phyloP scores from a whole-genome alignment of 768 basidiomycete genomes.

The Leccinum fibrillosum region DNA sequence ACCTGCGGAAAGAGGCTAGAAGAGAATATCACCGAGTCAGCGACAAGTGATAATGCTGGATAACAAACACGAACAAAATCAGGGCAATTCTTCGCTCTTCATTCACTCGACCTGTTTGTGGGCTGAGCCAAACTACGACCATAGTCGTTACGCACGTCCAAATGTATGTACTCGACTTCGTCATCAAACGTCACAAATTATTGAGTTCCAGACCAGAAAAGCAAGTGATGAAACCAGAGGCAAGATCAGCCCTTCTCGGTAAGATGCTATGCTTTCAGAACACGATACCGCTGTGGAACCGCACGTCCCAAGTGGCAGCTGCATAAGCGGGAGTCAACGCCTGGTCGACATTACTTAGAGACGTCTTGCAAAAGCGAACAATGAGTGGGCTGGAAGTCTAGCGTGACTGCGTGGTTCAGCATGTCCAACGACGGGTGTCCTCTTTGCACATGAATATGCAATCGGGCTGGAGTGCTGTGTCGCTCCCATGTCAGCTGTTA shows the following conservation, averaged over 20 bases:
- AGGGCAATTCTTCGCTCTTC: background rate
- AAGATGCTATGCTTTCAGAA: background rate
- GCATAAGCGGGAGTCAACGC: background rate
- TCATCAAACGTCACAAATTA: slow-evolving; percentile 13
- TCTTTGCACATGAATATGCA: background rate
- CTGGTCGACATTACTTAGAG: background rate
- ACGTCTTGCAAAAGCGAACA: background rate
- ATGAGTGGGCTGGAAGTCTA: background rate
- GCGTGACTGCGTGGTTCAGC: background rate
- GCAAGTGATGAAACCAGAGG: slow-evolving; percentile 10
- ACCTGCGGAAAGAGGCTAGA: background rate
- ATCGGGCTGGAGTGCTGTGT: background rate
- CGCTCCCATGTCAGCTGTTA: background rate
- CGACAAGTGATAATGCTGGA: too few species aligned
- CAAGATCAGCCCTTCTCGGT: background rate
- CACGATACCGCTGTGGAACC: background rate
- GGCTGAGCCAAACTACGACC: background rate
- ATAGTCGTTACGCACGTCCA: slow-evolving; percentile 9
- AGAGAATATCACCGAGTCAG: background rate
- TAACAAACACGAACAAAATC: slow-evolving; percentile 8
- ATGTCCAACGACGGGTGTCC: background rate
- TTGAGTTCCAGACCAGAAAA: slow-evolving; percentile 11
- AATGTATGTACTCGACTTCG: slow-evolving; percentile 14
- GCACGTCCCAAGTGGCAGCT: background rate
- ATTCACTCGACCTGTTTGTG: background rate